Evolutionary conservation across 495 filamentous ascomycete species (phyloP).

Genomic region (Apodospora peruviana): DNA sequence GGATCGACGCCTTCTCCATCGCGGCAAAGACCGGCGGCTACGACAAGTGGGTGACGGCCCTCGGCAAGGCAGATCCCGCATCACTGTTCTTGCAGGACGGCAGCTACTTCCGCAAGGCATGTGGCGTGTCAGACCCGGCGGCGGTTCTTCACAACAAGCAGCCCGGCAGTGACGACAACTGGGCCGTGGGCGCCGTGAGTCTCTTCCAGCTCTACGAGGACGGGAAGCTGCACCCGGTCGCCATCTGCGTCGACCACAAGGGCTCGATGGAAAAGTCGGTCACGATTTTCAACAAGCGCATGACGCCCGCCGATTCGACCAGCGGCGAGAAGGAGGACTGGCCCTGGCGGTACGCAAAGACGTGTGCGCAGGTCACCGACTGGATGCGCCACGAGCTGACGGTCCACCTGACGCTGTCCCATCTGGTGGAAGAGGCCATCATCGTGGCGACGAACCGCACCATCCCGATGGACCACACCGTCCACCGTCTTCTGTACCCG

Average conservation of each 20-base stretch:
- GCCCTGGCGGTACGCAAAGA: slow-evolving; percentile 50
- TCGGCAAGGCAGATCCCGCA: slow-evolving; percentile 20
- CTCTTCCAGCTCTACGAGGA: slow-evolving; percentile 39
- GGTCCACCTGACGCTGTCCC: slow-evolving; percentile 40
- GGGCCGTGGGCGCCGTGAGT: slow-evolving; percentile 34
- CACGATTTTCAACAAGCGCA: slow-evolving; percentile 41
- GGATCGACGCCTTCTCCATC: slow-evolving; percentile 29
- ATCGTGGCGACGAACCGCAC: slow-evolving; percentile 40
- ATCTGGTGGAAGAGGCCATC: slow-evolving; percentile 43
- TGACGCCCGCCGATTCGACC: slow-evolving; percentile 21
- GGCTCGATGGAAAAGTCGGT: slow-evolving; percentile 36
- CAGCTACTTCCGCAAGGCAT: slow-evolving; percentile 40
- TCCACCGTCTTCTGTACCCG: slow-evolving; percentile 36
- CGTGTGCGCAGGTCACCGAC: slow-evolving; percentile 42
- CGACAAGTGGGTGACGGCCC: slow-evolving; percentile 18
- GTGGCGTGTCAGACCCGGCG: slow-evolving; percentile 15
- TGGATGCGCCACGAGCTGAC: slow-evolving; percentile 44
- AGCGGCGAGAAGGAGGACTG: slow-evolving; percentile 38
- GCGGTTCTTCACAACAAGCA: slow-evolving; percentile 15
- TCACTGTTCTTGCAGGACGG: slow-evolving; percentile 42
- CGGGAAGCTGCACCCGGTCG: slow-evolving; percentile 42
- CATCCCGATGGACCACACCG: slow-evolving; percentile 32
- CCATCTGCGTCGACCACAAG: slow-evolving; percentile 41
- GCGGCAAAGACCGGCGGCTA: slow-evolving; percentile 26
- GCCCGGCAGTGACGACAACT: slow-evolving; percentile 19